Conservation (phyloP, 352 stramenopile genomes). For the Phytophthora hibernalis region DNA sequence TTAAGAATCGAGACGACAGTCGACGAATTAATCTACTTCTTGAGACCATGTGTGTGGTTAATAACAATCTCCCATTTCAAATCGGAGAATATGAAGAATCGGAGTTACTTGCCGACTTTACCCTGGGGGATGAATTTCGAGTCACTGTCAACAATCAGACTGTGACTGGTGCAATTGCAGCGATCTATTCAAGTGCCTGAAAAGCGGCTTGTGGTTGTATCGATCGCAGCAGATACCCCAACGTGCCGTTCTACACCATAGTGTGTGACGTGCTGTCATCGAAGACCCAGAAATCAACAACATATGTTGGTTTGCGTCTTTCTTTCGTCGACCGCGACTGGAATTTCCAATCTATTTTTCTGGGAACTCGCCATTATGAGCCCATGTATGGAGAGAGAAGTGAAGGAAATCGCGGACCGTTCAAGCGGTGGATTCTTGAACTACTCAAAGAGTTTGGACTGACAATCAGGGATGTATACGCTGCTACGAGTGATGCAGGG, state of each 20-base stretch:
- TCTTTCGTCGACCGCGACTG: conserved; percentile 4
- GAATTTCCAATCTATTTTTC: conserved; percentile 4
- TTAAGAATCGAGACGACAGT: background rate
- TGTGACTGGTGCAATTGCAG: background rate
- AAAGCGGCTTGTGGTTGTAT: background rate
- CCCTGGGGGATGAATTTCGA: no score
- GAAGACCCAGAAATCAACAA: background rate
- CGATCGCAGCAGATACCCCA: background rate
- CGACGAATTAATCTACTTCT: conserved; percentile 3
- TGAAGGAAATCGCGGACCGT: background rate
- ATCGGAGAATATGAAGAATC: no score
- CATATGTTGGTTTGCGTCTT: conserved; percentile 2
- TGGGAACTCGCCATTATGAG: background rate
- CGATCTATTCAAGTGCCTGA: background rate
- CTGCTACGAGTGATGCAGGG: background rate
- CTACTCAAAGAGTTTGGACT: background rate
- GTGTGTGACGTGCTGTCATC: no score
- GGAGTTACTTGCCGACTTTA: no score
- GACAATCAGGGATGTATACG: no score
- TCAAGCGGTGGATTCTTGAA: conserved; percentile 5
- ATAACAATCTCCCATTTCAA: no score
- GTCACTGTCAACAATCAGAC: no score
- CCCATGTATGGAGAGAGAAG: no score
- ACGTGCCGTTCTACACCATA: background rate
- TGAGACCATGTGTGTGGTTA: background rate